phyloP scores from a whole-genome alignment of 2,329 filamentous ascomycete genomes.

The Ophiocordyceps camponoti-saundersi region DNA sequence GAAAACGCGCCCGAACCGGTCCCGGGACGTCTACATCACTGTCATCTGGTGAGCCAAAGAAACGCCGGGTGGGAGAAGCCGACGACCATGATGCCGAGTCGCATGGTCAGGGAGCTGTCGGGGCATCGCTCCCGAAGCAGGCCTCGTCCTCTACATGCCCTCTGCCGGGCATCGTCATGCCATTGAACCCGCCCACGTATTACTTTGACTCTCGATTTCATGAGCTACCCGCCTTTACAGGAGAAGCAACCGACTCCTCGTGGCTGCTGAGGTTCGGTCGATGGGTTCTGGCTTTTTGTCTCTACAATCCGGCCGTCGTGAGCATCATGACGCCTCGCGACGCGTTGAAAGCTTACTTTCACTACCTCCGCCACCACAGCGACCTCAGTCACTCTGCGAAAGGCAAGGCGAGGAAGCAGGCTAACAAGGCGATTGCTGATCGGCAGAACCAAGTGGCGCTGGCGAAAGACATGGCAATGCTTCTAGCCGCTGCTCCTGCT shows the following conservation, averaged over 20 bases:
- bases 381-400: conserved; percentile 12
- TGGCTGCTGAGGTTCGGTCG: conserved; percentile 18
- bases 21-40: not conserved
- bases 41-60: not conserved
- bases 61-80: too few species aligned
- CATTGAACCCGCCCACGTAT: conserved; percentile 7
- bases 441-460: conserved; percentile 3
- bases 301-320: conserved; percentile 8
- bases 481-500: too few species aligned
- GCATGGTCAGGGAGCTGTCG: too few species aligned
- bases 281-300: conserved; percentile 15
- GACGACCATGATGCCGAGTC: too few species aligned
- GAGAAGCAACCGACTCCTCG: conserved; percentile 12
- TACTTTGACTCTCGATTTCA: conserved; percentile 7
- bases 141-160: not conserved
- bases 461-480: not conserved
- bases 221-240: conserved; percentile 11
- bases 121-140: not conserved
- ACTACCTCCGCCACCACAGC: conserved; percentile 14
- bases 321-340: conserved; percentile 9
- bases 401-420: conserved; percentile 14
- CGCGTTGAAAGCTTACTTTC: conserved; percentile 10
- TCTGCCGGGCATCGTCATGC: conserved; percentile 5
- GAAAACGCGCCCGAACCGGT: conserved; percentile 1
- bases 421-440: conserved; percentile 9